Conservation (phyloP, 805 yeast genomes). For the Ogataea neopini region DNA sequence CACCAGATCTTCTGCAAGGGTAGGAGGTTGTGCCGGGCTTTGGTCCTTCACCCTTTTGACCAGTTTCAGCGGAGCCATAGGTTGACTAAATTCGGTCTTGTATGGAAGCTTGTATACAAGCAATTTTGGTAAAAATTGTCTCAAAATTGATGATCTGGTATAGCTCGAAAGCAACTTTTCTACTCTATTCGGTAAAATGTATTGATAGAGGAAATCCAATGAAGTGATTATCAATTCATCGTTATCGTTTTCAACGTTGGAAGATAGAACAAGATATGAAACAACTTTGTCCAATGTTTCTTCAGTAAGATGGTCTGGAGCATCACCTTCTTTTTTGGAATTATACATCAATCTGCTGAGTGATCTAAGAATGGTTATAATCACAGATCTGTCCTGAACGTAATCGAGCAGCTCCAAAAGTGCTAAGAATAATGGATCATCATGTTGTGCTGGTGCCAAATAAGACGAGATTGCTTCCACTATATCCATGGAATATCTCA, state of each 20-base stretch:
- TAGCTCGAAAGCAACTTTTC: slow-evolving; percentile 49
- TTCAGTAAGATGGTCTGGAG: slow-evolving; percentile 49
- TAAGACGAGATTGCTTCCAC: slow-evolving; percentile 84
- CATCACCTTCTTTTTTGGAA: slow-evolving; percentile 42
- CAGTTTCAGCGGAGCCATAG: slow-evolving; percentile 42
- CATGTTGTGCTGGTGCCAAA: slow-evolving; percentile 69
- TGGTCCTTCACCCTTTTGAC: slow-evolving; percentile 60
- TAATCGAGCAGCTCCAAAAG: slow-evolving; percentile 51
- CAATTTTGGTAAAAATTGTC: slow-evolving; percentile 62
- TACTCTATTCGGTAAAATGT: slow-evolving; percentile 62
- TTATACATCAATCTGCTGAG: slow-evolving; percentile 77
- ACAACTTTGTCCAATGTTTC: slow-evolving; percentile 53
- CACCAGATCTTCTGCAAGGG: slow-evolving; percentile 49
- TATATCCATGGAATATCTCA: slow-evolving; percentile 71
- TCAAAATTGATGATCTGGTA: slow-evolving; percentile 51
- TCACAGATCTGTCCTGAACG: slow-evolving; percentile 65
- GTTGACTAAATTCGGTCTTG: slow-evolving; percentile 37
- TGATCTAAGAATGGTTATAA: slow-evolving; percentile 71
- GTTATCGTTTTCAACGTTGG: slow-evolving; percentile 38
- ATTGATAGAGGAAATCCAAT: slow-evolving; percentile 82
- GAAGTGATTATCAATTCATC: slow-evolving; percentile 76
- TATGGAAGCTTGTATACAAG: slow-evolving; percentile 48
- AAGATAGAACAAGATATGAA: slow-evolving; percentile 53
- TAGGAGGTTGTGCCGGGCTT: slow-evolving; percentile 61
- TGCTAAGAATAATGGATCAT: slow-evolving; percentile 65